Evolutionary conservation across 2,329 filamentous ascomycete genomes (phyloP).

Genomic region (Aspergillus alliaceus): DNA sequence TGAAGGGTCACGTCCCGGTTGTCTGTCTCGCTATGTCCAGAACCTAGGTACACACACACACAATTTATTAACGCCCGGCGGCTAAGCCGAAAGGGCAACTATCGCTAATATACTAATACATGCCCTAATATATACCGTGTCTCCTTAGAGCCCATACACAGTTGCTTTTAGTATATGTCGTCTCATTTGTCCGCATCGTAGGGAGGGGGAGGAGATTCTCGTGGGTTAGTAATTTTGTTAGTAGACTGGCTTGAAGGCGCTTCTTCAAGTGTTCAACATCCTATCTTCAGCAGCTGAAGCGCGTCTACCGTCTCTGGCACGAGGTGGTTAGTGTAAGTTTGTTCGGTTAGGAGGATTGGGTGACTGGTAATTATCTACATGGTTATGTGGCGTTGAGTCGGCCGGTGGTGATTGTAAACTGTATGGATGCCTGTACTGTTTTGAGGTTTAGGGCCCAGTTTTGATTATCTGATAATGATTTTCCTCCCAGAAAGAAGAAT

Average conservation of each 20-base stretch:
- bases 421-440: constrained; percentile 29
- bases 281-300: constrained; percentile 37
- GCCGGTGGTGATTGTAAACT: constrained; percentile 28
- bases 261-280: too few species aligned
- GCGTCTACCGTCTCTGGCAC: constrained; percentile 28
- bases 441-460: constrained; percentile 30
- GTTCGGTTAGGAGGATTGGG: constrained; percentile 8
- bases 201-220: constrained; percentile 24
- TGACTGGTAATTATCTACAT: constrained; percentile 13
- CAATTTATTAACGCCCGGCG: too few species aligned
- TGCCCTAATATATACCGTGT: background rate
- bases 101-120: constrained; percentile 1
- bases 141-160: constrained; percentile 23
- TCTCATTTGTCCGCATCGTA: constrained; percentile 20
- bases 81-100: constrained; percentile 4
- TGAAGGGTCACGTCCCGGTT: background rate
- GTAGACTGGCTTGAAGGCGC: too few species aligned
- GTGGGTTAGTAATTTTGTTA: too few species aligned
- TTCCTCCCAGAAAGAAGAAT: constrained; percentile 30
- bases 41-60: too few species aligned
- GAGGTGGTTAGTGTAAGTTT: too few species aligned
- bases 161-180: constrained; percentile 19
- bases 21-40: background rate
- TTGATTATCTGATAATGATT: constrained; percentile 19
- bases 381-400: constrained; percentile 26